Evolutionary conservation across 768 basidiomycete genomes (phyloP).

Genomic region (Xanthoconium purpureum): DNA sequence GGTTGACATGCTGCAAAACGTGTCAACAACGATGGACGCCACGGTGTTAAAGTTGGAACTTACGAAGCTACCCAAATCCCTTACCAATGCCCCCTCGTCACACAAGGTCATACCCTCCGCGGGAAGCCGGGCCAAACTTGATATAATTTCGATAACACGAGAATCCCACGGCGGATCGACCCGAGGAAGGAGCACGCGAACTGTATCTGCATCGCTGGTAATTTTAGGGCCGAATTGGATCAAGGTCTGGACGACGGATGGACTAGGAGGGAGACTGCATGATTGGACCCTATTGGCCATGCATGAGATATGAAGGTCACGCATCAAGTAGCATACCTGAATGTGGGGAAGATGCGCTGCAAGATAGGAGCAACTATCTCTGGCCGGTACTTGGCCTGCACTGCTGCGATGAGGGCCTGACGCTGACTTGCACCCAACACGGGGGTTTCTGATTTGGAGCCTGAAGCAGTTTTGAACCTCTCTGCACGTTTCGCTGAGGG

Average conservation of each 20-base stretch:
- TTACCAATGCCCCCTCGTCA: slow-evolving; percentile 71
- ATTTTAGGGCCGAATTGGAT: slow-evolving; percentile 79
- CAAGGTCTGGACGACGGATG: too few species aligned
- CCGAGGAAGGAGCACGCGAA: slow-evolving; percentile 65
- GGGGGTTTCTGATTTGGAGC: slow-evolving; percentile 63
- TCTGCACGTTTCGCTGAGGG: slow-evolving; percentile 65
- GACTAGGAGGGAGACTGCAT: too few species aligned
- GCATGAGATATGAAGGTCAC: too few species aligned
- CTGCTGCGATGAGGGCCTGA: slow-evolving; percentile 69
- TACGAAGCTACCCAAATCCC: slow-evolving; percentile 72
- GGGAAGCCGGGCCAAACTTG: slow-evolving; percentile 61
- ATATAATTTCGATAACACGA: slow-evolving; percentile 69
- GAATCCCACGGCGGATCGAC: slow-evolving; percentile 74
- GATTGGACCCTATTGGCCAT: too few species aligned
- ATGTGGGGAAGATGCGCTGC: slow-evolving; percentile 65
- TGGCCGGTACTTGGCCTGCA: slow-evolving; percentile 75
- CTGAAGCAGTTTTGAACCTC: slow-evolving; percentile 78
- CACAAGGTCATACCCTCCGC: slow-evolving; percentile 70
- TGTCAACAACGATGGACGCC: too few species aligned
- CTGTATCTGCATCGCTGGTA: slow-evolving; percentile 67
- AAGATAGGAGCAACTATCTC: slow-evolving; percentile 74
- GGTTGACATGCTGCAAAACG: too few species aligned
- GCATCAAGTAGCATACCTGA: slow-evolving; percentile 56
- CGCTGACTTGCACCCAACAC: slow-evolving; percentile 70
- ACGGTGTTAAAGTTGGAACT: slow-evolving; percentile 29